Evolutionary conservation across 306 rosid species (phyloP), one percentile per base, ranked within the genome.

Genomic region (Acmispon strigosus): DNA sequence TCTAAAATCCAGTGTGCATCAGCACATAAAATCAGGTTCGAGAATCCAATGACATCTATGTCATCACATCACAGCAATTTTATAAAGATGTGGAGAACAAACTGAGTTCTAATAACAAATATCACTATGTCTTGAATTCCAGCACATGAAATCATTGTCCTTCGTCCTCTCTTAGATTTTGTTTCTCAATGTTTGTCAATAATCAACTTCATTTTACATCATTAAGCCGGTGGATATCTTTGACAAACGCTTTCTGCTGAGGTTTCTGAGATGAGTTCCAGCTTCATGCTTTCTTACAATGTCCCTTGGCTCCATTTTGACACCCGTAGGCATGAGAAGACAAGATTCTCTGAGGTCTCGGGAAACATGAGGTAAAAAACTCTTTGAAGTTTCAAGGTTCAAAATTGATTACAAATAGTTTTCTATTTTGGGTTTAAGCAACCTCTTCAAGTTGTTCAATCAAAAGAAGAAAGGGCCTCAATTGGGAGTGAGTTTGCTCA

Each of bases 401-500:
- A 67, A 13, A 14, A n/a, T 16, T 19, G 10, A 15, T 58, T 53
- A 9, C 39, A 49, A 29, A 36, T 29, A 19, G 47, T 22, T 37
- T 66, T 57, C 48, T 56, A 11, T 10, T 65, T 59, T 8, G 53
- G 48, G 20, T 66, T 12, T 10, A 51, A 42, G 17, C 54, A 42
- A 44, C 43, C 52, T 52, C 66, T 15, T 41, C 47, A 29, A 29
- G 24, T 22, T 22, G 27, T 17, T 18, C 65, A 13, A 39, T 7
- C 42, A 24, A 57, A 48, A 63, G 49, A 59, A 57, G 27, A 24
- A 72, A 19, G 74, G 49, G 39, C 7, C 80, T 81, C 80, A 81
- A 14, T 13, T 56, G 10, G 54, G 15, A 0, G 62, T 56, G 55
- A 0, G 67, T 45, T 77, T 77, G 79, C 76, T 82, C 73, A 88